Evolutionary conservation across 129 eudicot genomes (phyloP).

Genomic region (Flaveria bidentis): DNA sequence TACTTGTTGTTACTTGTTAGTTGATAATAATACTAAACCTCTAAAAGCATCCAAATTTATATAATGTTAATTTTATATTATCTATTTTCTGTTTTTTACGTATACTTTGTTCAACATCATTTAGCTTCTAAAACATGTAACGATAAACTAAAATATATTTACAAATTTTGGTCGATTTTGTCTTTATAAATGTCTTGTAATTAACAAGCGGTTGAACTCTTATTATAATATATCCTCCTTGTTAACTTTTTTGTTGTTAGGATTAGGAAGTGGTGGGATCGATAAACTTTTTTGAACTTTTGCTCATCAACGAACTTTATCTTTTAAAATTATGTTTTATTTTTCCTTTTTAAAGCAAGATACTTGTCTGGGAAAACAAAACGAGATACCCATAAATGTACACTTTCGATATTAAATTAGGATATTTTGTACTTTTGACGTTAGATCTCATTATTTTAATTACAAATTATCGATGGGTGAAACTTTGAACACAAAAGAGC

Average conservation of each 20-base stretch:
- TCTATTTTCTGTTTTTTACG: no score
- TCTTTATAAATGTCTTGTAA: conserved; percentile 19
- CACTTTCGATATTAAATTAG: background rate
- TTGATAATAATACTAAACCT: no score
- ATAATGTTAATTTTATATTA: no score
- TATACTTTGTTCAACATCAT: background rate
- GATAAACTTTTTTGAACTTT: conserved; percentile 7
- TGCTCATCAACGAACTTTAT: conserved; percentile 3
- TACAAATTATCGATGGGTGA: no score
- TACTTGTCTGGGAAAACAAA: background rate
- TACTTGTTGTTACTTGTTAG: no score
- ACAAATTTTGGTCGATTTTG: background rate
- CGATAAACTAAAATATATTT: background rate
- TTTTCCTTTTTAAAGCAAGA: background rate
- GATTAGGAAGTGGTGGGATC: conserved; percentile 22
- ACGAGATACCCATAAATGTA: background rate
- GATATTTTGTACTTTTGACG: background rate
- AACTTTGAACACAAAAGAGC: no score
- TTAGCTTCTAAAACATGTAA: conserved; percentile 5
- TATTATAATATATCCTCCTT: conserved; percentile 12
- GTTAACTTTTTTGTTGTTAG: conserved; percentile 29
- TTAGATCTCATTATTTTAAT: no score
- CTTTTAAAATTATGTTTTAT: background rate
- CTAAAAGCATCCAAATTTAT: no score
- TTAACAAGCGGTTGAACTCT: conserved; percentile 4